phyloP scores from a whole-genome alignment of 495 filamentous ascomycete genomes.

The Mytilinidion resinicola region DNA sequence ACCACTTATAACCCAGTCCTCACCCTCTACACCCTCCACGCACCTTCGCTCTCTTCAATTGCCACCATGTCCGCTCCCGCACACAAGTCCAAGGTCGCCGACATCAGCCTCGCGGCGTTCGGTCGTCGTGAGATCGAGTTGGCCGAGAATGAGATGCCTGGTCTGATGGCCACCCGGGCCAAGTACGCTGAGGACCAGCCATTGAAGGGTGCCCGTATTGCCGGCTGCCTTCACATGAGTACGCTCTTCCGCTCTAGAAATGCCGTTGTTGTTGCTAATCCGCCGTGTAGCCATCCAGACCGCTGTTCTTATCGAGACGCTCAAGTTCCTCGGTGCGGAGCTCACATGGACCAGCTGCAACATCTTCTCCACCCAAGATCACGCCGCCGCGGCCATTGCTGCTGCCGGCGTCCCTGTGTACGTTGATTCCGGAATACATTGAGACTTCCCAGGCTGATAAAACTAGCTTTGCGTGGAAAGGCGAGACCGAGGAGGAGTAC shows the following conservation, averaged over 20 bases:
- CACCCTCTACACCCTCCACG: no score
- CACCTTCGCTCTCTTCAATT: neutral
- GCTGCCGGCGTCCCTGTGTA: conserved; percentile 87
- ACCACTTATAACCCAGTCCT: neutral
- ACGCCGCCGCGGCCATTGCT: conserved; percentile 95
- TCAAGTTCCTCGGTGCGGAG: conserved; percentile 88
- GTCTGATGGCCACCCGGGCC: conserved; percentile 87
- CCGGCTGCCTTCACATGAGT: conserved; percentile 99
- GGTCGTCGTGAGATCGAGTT: conserved; percentile 98
- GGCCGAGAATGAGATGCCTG: conserved; percentile 97
- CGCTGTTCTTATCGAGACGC: conserved; percentile 96
- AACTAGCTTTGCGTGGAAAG: conserved; percentile 91
- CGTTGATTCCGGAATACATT: conserved; percentile 23
- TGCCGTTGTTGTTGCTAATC: conserved; percentile 18
- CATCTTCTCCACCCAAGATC: conserved; percentile 99
- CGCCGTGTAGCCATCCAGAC: conserved; percentile 77
- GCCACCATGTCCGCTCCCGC: conserved; percentile 68
- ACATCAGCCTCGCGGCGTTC: conserved; percentile 94
- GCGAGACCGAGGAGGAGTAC: conserved; percentile 99
- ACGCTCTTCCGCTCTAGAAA: conserved; percentile 27
- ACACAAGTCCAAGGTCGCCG: conserved; percentile 93
- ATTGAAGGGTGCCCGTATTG: conserved; percentile 78
- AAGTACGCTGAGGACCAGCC: conserved; percentile 94
- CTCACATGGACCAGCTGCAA: conserved; percentile 96
- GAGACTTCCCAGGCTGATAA: neutral